Conservation (phyloP, 2,329 filamentous ascomycete species). For the Chaetomium globosum region DNA sequence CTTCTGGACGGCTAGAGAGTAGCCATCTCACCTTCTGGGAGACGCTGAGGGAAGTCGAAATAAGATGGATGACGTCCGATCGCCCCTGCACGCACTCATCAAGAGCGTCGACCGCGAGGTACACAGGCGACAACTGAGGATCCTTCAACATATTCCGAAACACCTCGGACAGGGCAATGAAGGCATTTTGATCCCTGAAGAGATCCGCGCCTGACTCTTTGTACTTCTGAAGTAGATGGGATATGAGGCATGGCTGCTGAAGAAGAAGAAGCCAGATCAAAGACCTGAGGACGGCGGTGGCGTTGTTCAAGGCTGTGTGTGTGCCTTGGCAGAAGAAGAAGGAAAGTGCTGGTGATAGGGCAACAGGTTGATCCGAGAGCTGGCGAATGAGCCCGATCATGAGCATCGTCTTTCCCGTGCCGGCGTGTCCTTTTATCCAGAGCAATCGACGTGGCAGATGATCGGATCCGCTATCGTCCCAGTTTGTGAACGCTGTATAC, state of each 20-base stretch:
- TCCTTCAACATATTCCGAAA: constrained; percentile 18
- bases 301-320: background rate
- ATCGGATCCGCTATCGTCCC: constrained; percentile 25
- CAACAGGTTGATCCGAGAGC: constrained; percentile 22
- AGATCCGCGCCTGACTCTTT: constrained; percentile 28
- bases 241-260: constrained; percentile 32
- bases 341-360: constrained; percentile 19
- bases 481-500: constrained; percentile 31
- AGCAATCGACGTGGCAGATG: constrained; percentile 26
- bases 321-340: background rate
- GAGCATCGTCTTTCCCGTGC: constrained; percentile 35
- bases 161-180: constrained; percentile 26
- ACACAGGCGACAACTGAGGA: no score
- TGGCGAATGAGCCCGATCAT: constrained; percentile 32
- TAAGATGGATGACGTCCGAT: constrained; percentile 22
- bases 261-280: constrained; percentile 12
- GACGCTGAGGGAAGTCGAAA: constrained; percentile 25
- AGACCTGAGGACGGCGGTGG: constrained; percentile 29
- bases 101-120: no score
- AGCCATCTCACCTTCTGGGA: constrained; percentile 31
- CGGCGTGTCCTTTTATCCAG: constrained; percentile 33
- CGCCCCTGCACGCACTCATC: no score
- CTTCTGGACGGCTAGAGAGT: constrained; percentile 31
- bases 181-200: constrained; percentile 30
- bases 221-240: constrained; percentile 32